Conservation (phyloP, 768 basidiomycete genomes). For the Dictyophora rubrovolvata region DNA sequence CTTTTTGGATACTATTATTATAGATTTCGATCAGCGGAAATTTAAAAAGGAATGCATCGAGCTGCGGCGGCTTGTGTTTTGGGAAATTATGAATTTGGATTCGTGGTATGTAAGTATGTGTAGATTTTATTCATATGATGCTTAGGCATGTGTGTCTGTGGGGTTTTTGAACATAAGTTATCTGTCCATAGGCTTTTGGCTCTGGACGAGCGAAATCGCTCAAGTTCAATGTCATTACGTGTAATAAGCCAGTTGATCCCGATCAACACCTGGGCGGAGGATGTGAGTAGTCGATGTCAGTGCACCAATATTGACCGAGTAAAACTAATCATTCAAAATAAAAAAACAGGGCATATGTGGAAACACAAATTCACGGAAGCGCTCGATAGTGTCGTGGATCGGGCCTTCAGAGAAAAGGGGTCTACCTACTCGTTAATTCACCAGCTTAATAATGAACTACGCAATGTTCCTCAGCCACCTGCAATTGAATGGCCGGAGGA, state of each 20-base stretch:
- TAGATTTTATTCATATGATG: background rate
- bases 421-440: constrained; percentile 3
- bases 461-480: background rate
- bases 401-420: constrained; percentile 4
- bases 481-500: constrained; percentile 1
- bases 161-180: background rate
- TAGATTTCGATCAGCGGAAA: constrained; percentile 7
- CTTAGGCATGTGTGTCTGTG: no score
- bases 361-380: constrained; percentile 2
- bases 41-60: constrained; percentile 1
- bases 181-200: constrained; percentile 3
- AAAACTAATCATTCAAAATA: background rate
- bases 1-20: background rate
- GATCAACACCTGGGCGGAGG: constrained; percentile 2
- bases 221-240: constrained; percentile 4
- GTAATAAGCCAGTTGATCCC: constrained; percentile 2
- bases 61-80: constrained; percentile 4
- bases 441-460: background rate
- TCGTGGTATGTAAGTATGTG: constrained; percentile 5
- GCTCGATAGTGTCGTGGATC: background rate
- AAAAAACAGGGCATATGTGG: constrained; percentile 2
- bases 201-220: constrained; percentile 7
- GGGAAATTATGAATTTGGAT: constrained; percentile 9
- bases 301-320: no score
- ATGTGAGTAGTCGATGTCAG: background rate